phyloP scores from a whole-genome alignment of 2,329 filamentous ascomycete species.

The Alternaria consortialis region DNA sequence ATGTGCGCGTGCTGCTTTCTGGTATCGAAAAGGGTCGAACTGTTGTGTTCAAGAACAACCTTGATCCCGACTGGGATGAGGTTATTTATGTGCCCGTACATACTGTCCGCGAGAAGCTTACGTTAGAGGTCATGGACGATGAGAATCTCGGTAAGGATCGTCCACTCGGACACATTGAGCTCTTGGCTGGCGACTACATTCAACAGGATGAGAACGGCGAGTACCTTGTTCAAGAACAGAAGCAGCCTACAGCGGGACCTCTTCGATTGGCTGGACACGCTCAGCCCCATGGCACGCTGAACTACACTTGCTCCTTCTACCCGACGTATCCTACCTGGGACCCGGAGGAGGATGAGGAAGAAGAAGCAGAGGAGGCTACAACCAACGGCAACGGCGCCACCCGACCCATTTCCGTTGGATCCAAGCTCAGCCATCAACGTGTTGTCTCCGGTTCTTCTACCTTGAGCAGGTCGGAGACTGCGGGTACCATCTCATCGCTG shows the following conservation, averaged over 20 bases:
- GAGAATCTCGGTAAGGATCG: conserved; percentile 93
- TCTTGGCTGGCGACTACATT: conserved; percentile 81
- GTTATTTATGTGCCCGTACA: conserved; percentile 94
- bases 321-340: conserved; percentile 88
- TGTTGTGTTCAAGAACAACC: conserved; percentile 94
- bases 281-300: conserved; percentile 78
- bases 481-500: conserved; percentile 55
- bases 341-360: conserved; percentile 80
- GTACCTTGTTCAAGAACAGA: conserved; percentile 80
- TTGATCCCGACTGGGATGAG: conserved; percentile 96
- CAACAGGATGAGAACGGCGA: conserved; percentile 80
- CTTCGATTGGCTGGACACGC: conserved; percentile 78
- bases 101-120: conserved; percentile 80
- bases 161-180: conserved; percentile 81
- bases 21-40: conserved; percentile 91
- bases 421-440: conserved; percentile 29
- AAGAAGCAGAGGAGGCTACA: conserved; percentile 46
- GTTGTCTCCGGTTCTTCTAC: conserved; percentile 32
- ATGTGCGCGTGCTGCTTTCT: conserved; percentile 86
- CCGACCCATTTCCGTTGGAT: conserved; percentile 32
- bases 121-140: conserved; percentile 94
- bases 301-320: conserved; percentile 88
- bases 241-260: conserved; percentile 70
- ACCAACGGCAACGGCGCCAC: conserved; percentile 35
- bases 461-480: conserved; percentile 41